phyloP scores from a whole-genome alignment of 495 filamentous ascomycete genomes.

The Clavariopsis aquatica region DNA sequence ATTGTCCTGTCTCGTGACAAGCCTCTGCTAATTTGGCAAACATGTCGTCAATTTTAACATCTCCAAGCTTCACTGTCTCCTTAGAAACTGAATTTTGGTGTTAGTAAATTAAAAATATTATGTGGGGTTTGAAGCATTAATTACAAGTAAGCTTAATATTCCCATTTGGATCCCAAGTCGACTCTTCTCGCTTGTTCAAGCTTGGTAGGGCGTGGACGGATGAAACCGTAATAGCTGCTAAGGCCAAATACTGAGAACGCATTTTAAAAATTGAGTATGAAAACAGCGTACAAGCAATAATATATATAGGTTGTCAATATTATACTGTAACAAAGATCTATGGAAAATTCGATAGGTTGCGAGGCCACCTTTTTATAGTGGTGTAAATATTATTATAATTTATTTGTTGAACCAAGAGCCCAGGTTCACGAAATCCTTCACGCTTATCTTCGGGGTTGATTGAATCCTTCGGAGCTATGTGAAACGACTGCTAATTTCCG shows the following conservation, averaged over 20 bases:
- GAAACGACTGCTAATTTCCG: too few relatives aligned
- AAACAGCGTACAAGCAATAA: too few relatives aligned
- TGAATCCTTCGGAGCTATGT: too few relatives aligned
- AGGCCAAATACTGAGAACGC: slow-evolving; percentile 2
- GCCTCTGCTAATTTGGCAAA: neutral
- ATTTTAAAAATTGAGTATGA: neutral
- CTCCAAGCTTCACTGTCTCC: slow-evolving; percentile 4
- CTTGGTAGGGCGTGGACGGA: neutral
- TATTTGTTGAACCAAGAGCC: too few relatives aligned
- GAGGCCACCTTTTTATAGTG: too few relatives aligned
- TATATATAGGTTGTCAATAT: too few relatives aligned
- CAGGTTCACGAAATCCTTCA: too few relatives aligned
- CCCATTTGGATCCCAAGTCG: slow-evolving; percentile 2
- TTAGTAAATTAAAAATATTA: neutral
- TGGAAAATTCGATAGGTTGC: too few relatives aligned
- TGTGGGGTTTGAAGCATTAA: neutral
- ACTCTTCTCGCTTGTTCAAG: neutral
- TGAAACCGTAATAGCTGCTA: neutral
- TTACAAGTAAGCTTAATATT: slow-evolving; percentile 12
- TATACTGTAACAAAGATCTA: too few relatives aligned
- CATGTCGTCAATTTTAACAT: slow-evolving; percentile 11
- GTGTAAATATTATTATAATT: too few relatives aligned
- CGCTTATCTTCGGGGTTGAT: too few relatives aligned
- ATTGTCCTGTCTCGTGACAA: slow-evolving; percentile 2
- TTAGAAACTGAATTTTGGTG: neutral